Conservation (phyloP, 2,329 filamentous ascomycete genomes). For the Microdochium bolleyi region DNA sequence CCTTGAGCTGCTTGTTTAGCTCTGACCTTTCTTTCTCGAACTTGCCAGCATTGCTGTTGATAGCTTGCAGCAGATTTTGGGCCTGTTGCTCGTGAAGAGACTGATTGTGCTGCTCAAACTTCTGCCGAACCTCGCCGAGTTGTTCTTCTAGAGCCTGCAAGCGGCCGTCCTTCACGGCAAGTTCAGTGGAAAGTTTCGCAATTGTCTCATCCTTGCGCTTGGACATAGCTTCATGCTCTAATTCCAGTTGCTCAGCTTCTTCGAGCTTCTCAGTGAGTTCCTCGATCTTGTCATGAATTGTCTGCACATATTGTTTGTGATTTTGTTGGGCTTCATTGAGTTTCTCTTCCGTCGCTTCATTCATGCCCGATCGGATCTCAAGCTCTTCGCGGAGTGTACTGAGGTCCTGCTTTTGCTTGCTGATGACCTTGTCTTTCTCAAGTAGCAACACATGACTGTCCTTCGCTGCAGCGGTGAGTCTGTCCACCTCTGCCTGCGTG, state of each 20-base stretch:
- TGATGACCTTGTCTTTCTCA: background rate
- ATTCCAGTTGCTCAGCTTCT: background rate
- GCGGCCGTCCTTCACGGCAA: background rate
- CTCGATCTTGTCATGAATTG: background rate
- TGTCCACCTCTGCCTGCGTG: background rate
- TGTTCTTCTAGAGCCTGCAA: background rate
- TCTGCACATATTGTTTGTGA: background rate
- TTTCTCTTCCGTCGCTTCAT: background rate
- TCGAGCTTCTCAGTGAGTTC: background rate
- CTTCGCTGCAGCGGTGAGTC: background rate
- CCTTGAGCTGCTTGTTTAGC: conserved; percentile 5
- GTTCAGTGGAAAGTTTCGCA: background rate
- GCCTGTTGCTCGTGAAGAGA: background rate
- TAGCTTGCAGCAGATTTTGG: background rate
- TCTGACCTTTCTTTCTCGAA: background rate
- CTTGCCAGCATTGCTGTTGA: background rate
- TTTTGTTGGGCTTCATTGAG: background rate
- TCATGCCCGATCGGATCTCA: background rate
- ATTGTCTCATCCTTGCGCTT: background rate
- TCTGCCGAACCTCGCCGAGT: background rate
- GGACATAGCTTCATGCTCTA: background rate
- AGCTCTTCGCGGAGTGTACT: background rate
- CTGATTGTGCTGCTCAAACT: background rate
- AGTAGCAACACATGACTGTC: background rate
- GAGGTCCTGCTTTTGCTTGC: background rate